phyloP scores from a whole-genome alignment of 495 filamentous ascomycete genomes.

The Delitschia confertaspora region DNA sequence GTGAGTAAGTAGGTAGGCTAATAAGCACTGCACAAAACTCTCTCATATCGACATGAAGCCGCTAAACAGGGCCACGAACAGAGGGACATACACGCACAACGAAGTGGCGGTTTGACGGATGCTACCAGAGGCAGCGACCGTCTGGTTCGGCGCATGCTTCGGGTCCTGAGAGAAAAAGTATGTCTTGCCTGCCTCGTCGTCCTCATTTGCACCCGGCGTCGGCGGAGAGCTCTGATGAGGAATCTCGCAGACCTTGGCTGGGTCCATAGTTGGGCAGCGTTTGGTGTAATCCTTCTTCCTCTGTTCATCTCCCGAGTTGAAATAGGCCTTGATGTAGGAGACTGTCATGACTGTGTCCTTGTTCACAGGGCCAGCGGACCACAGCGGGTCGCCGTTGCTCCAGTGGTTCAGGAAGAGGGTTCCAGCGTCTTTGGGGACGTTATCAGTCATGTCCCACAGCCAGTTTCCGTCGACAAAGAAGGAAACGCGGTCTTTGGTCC shows the following conservation, averaged over 20 bases:
- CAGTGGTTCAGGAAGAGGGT: conserved; percentile 64
- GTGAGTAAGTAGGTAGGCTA: too few relatives aligned
- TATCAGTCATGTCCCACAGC: conserved; percentile 45
- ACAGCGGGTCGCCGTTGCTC: conserved; percentile 62
- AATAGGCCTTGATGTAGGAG: conserved; percentile 64
- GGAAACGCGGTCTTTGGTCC: conserved; percentile 47
- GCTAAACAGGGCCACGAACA: conserved; percentile 11
- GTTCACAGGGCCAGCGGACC: conserved; percentile 60
- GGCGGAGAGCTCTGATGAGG: conserved; percentile 44
- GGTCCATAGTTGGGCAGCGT: conserved; percentile 11
- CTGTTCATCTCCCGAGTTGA: conserved; percentile 50
- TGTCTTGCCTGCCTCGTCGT: conserved; percentile 34
- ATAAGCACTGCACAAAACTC: too few relatives aligned
- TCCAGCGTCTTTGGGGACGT: conserved; percentile 49
- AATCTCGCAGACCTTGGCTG: conserved; percentile 47
- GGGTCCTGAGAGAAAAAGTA: conserved; percentile 52
- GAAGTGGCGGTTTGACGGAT: background rate
- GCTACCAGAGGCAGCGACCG: background rate
- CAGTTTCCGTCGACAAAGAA: conserved; percentile 56
- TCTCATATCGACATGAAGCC: conserved; percentile 2
- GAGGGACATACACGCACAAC: background rate
- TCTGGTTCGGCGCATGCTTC: conserved; percentile 13
- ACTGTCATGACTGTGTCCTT: conserved; percentile 52
- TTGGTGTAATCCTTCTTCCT: conserved; percentile 7
- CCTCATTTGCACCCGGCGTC: conserved; percentile 21